Evolutionary conservation across 1,284 basidiomycete genomes (phyloP).

Genomic region (Trametes versicolor): DNA sequence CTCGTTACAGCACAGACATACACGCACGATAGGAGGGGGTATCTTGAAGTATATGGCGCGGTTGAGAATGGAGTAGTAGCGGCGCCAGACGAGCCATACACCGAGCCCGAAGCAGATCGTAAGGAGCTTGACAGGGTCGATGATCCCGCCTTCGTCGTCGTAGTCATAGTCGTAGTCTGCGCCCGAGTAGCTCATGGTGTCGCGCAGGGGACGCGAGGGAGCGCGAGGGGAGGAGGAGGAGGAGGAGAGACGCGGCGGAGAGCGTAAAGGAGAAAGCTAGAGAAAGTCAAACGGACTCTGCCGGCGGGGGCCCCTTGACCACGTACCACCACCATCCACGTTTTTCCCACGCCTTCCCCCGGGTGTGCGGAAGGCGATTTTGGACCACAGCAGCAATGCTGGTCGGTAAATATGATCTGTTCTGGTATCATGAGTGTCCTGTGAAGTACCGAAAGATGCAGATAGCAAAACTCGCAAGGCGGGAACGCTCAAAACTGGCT

Average conservation of each 20-base stretch:
- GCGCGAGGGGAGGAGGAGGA: slow-evolving; percentile 6
- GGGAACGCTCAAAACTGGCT: too few relatives aligned
- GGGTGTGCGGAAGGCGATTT: too few relatives aligned
- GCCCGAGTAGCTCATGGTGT: slow-evolving; percentile 29
- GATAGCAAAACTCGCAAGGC: too few relatives aligned
- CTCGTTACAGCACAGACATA: slow-evolving; percentile 1
- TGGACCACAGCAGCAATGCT: too few relatives aligned
- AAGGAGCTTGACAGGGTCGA: slow-evolving; percentile 50
- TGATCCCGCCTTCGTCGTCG: slow-evolving; percentile 43
- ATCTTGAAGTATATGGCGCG: slow-evolving; percentile 73
- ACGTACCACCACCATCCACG: too few relatives aligned
- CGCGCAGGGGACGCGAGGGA: slow-evolving; percentile 3
- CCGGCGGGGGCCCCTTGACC: too few relatives aligned
- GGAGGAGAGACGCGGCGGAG: slow-evolving; percentile 15
- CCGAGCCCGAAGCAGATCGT: slow-evolving; percentile 75
- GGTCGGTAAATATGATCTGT: too few relatives aligned
- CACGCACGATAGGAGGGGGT: slow-evolving; percentile 65
- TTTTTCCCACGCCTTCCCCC: too few relatives aligned
- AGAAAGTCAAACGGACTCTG: slow-evolving; percentile 15
- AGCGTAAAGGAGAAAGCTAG: slow-evolving; percentile 23
- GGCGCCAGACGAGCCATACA: slow-evolving; percentile 78
- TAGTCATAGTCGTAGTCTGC: slow-evolving; percentile 43
- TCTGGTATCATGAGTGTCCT: too few relatives aligned
- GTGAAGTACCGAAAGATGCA: too few relatives aligned
- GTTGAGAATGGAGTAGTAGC: slow-evolving; percentile 77